Base-by-base conservation (phyloP, 2,329 filamentous ascomycete genomes). In the Aulographum hederae region DNA sequence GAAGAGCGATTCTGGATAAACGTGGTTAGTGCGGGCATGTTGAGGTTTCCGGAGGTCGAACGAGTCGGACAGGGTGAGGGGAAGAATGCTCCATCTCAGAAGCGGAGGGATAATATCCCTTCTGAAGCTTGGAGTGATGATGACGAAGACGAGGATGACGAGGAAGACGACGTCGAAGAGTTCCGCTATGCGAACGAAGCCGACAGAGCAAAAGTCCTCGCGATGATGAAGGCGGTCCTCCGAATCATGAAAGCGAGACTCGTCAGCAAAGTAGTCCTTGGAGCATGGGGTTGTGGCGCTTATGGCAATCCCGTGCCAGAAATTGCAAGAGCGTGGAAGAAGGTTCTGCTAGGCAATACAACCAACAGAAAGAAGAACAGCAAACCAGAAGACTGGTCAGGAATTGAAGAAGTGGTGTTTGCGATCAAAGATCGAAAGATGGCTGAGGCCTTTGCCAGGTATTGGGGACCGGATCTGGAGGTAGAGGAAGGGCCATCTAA, bases 261-360 rank as follows among this genome's bases (percentile, higher is more conserved):
- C 0, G 54, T 55, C 3, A 54, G 50, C 23, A 60, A 52, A 34
- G 41, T 75, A 0, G 64, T 77, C 0, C 52, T 76, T 0, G 72
- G 72, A 0, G 69, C 71, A 0, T 75, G 70, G 69, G 72, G 72
- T 0, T 74, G 69, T 37, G 71, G 71, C 3, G 67, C 67, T 0
- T 70, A 73, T 35, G 69, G 67, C 0, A 75, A 76, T 38, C 72
- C 71, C 0, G 60, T 71, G 0, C 50, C 50, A 2, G 68, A 75
- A 45, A 51, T 76, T 18, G 69, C 70, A 11, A 49, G 53, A 13
- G 58, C 63, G 1, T 77, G 71, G 62, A 56, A 53, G 36, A 58
- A 51, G 35, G 54, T 56, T 12, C 44, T 61, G 23, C 43, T 52
- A 8, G 49, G 47, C 23, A 18, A 18, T 2, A 30, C 27, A 2